A percentile compares a stretch with the other conserved stretches of the same genome.
These are phyloP conservation scores for Taphrina flavorubra DNA, from an alignment of 1,139 yeast genomes.

Conservation along the genomic window DNA sequence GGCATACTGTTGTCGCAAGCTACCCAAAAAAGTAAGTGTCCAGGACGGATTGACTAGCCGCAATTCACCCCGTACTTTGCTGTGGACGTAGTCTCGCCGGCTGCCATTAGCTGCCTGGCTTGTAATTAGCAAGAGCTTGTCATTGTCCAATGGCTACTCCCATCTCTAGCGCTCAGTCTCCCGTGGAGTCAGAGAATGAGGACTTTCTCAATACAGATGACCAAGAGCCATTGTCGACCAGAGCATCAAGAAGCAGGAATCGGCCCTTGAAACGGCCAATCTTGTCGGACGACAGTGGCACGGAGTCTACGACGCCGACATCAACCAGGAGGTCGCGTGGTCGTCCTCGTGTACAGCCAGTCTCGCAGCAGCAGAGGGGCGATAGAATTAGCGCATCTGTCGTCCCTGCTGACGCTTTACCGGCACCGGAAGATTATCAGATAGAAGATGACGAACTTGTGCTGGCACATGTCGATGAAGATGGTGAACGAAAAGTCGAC, in stretches of 20 bases:
- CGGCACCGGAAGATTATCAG: constrained; percentile 54
- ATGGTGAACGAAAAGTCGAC: constrained; percentile 78
- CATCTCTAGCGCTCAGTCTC: constrained; percentile 11
- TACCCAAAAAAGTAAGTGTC: no score
- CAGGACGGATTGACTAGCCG: no score
- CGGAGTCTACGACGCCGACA: constrained; percentile 45
- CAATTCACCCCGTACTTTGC: no score
- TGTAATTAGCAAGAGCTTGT: no score
- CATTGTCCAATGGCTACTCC: constrained; percentile 15
- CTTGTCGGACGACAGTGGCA: constrained; percentile 26
- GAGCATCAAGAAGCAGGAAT: constrained; percentile 14
- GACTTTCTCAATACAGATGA: background rate
- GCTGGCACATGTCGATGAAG: constrained; percentile 72
- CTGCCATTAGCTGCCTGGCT: no score
- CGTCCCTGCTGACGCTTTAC: constrained; percentile 29
- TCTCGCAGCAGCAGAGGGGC: constrained; percentile 1
- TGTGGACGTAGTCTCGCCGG: no score
- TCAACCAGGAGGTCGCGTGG: constrained; percentile 47
- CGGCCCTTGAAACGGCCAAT: constrained; percentile 5
- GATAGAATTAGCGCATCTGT: constrained; percentile 28
- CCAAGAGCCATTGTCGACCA: background rate
- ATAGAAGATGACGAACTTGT: constrained; percentile 80
- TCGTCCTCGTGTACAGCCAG: constrained; percentile 41
- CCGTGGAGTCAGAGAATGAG: constrained; percentile 5
- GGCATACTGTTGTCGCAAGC: no score